phyloP scores from a whole-genome alignment of 2,329 filamentous ascomycete genomes.

The Beauveria asiatica region DNA sequence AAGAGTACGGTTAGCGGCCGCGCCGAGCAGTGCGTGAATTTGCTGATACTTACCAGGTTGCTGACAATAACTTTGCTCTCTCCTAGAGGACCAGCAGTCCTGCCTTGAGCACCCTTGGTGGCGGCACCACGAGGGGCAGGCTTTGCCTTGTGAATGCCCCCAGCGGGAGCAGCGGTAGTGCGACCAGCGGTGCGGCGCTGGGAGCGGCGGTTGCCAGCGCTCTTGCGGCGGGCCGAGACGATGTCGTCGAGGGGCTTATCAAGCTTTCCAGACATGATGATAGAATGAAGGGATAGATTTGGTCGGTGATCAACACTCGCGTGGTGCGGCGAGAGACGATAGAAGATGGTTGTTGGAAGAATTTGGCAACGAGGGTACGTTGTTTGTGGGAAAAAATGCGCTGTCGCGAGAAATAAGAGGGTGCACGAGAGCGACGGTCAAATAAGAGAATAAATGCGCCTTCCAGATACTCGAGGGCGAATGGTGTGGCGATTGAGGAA shows the following conservation, averaged over 20 bases:
- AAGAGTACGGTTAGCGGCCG: conserved; percentile 35
- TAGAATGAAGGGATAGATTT: conserved; percentile 6
- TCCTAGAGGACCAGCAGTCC: conserved; percentile 50
- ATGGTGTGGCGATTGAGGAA: neutral
- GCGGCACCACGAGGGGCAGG: conserved; percentile 51
- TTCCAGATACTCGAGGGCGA: neutral
- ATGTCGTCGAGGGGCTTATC: conserved; percentile 97
- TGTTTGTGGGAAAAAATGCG: conserved; percentile 8
- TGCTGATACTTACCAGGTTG: conserved; percentile 68
- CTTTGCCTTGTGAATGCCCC: conserved; percentile 75
- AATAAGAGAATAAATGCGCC: neutral
- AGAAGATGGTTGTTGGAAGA: conserved; percentile 11
- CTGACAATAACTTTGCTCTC: conserved; percentile 98
- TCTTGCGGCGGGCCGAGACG: conserved; percentile 64
- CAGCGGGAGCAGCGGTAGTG: conserved; percentile 60
- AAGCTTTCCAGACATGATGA: conserved; percentile 85
- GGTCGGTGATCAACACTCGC: neutral
- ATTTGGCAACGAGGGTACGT: neutral
- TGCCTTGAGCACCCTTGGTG: conserved; percentile 56
- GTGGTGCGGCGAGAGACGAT: conserved; percentile 32
- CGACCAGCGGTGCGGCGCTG: conserved; percentile 44
- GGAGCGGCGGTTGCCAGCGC: conserved; percentile 44
- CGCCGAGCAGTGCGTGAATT: neutral
- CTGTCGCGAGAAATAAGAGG: neutral
- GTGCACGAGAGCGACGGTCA: neutral